Conservation (phyloP, 2,329 filamentous ascomycete species). For the Ophiostoma sp. region DNA sequence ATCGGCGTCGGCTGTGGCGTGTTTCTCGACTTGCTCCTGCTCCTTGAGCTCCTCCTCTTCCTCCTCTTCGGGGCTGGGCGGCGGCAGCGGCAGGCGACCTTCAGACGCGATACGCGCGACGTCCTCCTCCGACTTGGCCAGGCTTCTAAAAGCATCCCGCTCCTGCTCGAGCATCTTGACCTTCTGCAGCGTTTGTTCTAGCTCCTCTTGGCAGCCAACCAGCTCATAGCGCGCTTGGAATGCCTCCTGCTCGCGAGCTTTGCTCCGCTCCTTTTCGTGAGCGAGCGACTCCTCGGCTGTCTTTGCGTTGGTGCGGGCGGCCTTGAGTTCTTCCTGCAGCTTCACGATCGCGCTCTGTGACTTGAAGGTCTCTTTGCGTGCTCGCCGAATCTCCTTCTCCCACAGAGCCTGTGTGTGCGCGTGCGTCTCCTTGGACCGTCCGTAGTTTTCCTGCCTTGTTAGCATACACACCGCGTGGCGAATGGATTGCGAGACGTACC, state of each 20-base stretch:
- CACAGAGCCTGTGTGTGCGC: constrained; percentile 61
- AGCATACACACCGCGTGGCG: not conserved
- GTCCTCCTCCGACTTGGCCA: constrained; percentile 63
- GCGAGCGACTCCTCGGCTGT: constrained; percentile 55
- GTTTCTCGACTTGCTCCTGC: not conserved
- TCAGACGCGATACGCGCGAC: constrained; percentile 67
- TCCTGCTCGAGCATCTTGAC: constrained; percentile 65
- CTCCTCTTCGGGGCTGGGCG: constrained; percentile 36
- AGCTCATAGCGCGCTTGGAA: constrained; percentile 62
- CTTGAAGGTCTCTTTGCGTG: constrained; percentile 69
- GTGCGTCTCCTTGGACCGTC: constrained; percentile 63
- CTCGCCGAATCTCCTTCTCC: constrained; percentile 67
- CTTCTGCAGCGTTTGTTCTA: constrained; percentile 57
- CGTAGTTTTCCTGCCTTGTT: constrained; percentile 58
- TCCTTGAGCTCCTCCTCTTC: constrained; percentile 42
- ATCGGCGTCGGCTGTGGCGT: not conserved
- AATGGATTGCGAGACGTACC: constrained; percentile 40
- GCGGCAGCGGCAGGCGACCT: constrained; percentile 61
- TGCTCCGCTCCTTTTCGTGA: constrained; percentile 57
- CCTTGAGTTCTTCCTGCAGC: constrained; percentile 67
- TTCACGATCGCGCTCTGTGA: constrained; percentile 64
- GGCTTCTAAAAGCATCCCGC: constrained; percentile 66
- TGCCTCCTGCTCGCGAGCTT: constrained; percentile 61
- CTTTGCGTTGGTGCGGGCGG: constrained; percentile 50
- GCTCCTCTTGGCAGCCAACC: constrained; percentile 59